phyloP scores from a whole-genome alignment of 164 flowering plant genomes.

The Platanus orientalis region DNA sequence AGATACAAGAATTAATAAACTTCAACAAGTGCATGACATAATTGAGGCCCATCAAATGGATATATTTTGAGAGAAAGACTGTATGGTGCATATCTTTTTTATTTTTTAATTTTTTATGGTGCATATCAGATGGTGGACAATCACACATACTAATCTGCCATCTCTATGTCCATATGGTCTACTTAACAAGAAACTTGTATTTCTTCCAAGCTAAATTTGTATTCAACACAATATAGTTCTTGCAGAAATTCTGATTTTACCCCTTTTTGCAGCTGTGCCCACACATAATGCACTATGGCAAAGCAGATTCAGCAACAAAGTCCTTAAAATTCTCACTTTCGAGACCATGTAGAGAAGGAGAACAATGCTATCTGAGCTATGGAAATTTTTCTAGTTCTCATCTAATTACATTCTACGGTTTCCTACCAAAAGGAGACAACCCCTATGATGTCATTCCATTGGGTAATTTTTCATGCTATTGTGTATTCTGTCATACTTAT shows the following conservation, averaged over 20 bases:
- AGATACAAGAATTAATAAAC: no score
- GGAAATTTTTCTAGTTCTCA: conserved; percentile 77
- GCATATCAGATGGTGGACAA: no score
- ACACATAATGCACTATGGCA: conserved; percentile 77
- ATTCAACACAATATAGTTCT: neutral
- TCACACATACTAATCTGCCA: no score
- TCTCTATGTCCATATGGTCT: no score
- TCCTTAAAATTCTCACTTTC: conserved; percentile 64
- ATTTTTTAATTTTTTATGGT: no score
- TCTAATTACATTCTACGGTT: conserved; percentile 84
- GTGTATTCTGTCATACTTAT: neutral
- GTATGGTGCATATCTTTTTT: no score
- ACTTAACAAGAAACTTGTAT: no score
- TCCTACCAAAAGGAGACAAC: conserved; percentile 68
- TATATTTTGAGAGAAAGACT: no score
- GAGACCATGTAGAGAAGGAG: conserved; percentile 69
- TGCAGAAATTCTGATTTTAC: conserved; percentile 9
- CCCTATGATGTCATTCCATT: conserved; percentile 71
- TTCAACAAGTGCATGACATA: no score
- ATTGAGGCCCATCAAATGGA: no score
- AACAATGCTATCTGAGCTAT: conserved; percentile 79
- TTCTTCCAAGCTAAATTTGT: neutral
- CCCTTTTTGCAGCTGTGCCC: conserved; percentile 52
- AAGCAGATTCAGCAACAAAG: conserved; percentile 53
- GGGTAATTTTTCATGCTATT: conserved; percentile 38